Percentiles rank a stretch among this genome's conserved stretches.
Conservation (phyloP, 208 protist genomes). For the Naegleria gruberi region DNA sequence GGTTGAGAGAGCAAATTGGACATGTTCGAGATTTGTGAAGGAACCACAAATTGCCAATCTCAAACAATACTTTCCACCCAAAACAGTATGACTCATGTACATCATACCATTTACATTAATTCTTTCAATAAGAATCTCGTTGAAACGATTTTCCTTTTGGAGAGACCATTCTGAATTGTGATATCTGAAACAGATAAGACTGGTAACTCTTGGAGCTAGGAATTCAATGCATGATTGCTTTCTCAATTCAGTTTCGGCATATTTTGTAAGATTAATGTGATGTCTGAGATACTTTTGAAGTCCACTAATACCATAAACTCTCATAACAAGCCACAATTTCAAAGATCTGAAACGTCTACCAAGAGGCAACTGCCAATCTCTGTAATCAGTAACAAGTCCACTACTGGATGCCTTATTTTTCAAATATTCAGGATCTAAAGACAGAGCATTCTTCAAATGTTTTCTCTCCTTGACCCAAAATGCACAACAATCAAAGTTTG, state of each 20-base stretch:
- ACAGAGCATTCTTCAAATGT: slow-evolving; percentile 24
- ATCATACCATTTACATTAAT: neutral
- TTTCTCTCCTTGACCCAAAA: slow-evolving; percentile 29
- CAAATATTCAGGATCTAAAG: slow-evolving; percentile 27
- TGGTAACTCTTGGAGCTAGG: neutral
- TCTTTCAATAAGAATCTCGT: neutral
- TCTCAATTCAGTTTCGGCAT: neutral
- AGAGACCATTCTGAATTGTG: neutral
- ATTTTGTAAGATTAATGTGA: slow-evolving; percentile 9
- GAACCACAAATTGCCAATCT: slow-evolving; percentile 17
- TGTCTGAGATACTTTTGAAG: slow-evolving; percentile 28
- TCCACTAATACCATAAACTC: slow-evolving; percentile 30
- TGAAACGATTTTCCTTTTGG: neutral
- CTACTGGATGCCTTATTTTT: slow-evolving; percentile 17
- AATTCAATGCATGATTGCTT: slow-evolving; percentile 22
- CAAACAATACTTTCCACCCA: neutral
- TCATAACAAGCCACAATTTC: slow-evolving; percentile 41
- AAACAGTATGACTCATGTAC: neutral
- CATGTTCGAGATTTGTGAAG: neutral
- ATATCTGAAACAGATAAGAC: slow-evolving; percentile 25
- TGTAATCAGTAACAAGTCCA: slow-evolving; percentile 29
- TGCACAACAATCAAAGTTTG: slow-evolving; percentile 37
- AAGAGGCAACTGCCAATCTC: slow-evolving; percentile 37
- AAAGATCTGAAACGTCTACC: slow-evolving; percentile 38
- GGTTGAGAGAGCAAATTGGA: neutral